Conservation (phyloP, 805 yeast genomes). For the Lachancea thermotolerans region DNA sequence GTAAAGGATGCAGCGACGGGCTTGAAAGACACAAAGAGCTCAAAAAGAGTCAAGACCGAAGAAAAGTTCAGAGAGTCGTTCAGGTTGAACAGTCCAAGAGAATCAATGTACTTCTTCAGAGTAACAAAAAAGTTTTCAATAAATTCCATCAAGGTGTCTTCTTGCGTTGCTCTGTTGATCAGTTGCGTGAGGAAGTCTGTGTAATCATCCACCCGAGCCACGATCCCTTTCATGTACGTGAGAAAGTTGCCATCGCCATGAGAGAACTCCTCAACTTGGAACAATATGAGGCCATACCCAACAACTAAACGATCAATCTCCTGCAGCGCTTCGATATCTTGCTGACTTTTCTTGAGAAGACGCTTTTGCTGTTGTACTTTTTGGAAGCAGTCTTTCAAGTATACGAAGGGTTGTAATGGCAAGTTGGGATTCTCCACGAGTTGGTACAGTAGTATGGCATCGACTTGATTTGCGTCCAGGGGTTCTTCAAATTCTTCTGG, state of each 20-base stretch:
- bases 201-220: slow-evolving; percentile 25
- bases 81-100: slow-evolving; percentile 35
- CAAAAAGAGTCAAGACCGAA: slow-evolving; percentile 48
- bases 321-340: slow-evolving; percentile 38
- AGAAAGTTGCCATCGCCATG: slow-evolving; percentile 17
- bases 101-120: slow-evolving; percentile 25
- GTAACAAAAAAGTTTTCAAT: slow-evolving; percentile 41
- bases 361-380: slow-evolving; percentile 36
- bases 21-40: slow-evolving; percentile 52
- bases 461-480: slow-evolving; percentile 20
- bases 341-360: slow-evolving; percentile 36
- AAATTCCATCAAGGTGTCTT: slow-evolving; percentile 57
- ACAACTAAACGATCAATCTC: slow-evolving; percentile 37
- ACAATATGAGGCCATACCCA: slow-evolving; percentile 61
- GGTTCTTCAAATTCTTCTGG: slow-evolving; percentile 9
- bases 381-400: slow-evolving; percentile 25
- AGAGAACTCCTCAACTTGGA: slow-evolving; percentile 55
- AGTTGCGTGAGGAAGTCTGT: slow-evolving; percentile 51
- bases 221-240: slow-evolving; percentile 25
- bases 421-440: slow-evolving; percentile 28
- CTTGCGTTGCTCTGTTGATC: slow-evolving; percentile 53
- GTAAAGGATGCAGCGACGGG: slow-evolving; percentile 56
- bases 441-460: slow-evolving; percentile 26
- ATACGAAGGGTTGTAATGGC: slow-evolving; percentile 18
- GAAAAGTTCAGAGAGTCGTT: slow-evolving; percentile 44